Conservation (phyloP, 306 rosid species). For the Ziziphus jujuba region DNA sequence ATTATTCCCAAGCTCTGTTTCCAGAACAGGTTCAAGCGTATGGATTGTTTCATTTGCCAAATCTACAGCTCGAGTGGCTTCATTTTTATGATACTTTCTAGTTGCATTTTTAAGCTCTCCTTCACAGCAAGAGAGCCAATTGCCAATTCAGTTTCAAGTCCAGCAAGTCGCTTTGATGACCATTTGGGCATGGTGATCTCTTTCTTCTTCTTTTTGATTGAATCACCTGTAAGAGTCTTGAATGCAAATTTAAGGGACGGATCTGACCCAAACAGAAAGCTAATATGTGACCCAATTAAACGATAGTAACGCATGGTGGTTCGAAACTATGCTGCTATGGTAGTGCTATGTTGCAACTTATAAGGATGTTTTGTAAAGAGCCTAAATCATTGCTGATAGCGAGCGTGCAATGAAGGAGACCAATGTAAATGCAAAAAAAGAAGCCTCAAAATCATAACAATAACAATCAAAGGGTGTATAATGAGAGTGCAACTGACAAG, state of each 20-base stretch:
- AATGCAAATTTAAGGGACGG: conserved; percentile 53
- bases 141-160: conserved; percentile 52
- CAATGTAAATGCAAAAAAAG: too few relatives aligned
- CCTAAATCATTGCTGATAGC: too few relatives aligned
- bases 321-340: too few relatives aligned
- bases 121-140: conserved; percentile 39
- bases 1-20: conserved; percentile 14
- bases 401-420: too few relatives aligned
- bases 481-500: too few relatives aligned
- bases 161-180: conserved; percentile 59
- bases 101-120: conserved; percentile 45
- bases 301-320: too few relatives aligned
- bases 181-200: conserved; percentile 37
- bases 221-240: conserved; percentile 62
- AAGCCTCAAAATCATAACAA: too few relatives aligned
- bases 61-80: conserved; percentile 22
- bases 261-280: conserved; percentile 40
- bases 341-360: too few relatives aligned
- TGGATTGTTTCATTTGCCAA: conserved; percentile 31
- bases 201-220: conserved; percentile 54
- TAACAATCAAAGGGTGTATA: too few relatives aligned
- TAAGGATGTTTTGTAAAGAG: too few relatives aligned
- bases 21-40: conserved; percentile 24
- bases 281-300: conserved; percentile 20
- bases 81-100: conserved; percentile 27